Evolutionary conservation across 1,284 basidiomycete genomes (phyloP).

Genomic region (Rhodotorula sp.): DNA sequence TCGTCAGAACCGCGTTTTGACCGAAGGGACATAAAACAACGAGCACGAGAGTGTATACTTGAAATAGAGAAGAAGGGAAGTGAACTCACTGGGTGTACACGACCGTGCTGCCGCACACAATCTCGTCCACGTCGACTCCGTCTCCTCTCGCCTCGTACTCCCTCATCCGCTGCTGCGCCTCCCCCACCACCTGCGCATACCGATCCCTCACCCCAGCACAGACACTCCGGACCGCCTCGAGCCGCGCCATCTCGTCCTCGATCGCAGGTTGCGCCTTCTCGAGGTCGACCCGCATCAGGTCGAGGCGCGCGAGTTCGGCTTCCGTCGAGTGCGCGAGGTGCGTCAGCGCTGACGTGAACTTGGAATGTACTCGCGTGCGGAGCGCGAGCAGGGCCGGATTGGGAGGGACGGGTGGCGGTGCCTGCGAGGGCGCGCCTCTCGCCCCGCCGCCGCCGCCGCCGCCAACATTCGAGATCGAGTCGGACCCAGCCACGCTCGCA

Average conservation of each 20-base stretch:
- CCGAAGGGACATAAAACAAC: background rate
- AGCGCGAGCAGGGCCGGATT: slow-evolving; percentile 73
- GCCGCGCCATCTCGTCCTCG: slow-evolving; percentile 89
- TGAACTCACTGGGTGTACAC: slow-evolving; percentile 87
- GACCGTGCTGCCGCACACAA: slow-evolving; percentile 90
- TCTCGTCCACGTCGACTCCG: slow-evolving; percentile 78
- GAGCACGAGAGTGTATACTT: no score
- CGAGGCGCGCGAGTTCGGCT: slow-evolving; percentile 68
- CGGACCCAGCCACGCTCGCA: slow-evolving; percentile 14
- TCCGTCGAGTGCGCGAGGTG: slow-evolving; percentile 60
- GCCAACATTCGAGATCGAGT: slow-evolving; percentile 37
- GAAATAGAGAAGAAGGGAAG: background rate
- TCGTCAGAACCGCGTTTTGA: background rate
- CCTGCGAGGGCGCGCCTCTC: background rate
- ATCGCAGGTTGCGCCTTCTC: slow-evolving; percentile 87
- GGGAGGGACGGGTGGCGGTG: slow-evolving; percentile 67
- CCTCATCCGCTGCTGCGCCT: slow-evolving; percentile 65
- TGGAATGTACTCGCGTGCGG: slow-evolving; percentile 76
- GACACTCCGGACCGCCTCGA: slow-evolving; percentile 91
- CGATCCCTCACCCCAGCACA: slow-evolving; percentile 74
- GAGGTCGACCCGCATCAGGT: slow-evolving; percentile 77
- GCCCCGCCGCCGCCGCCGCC: slow-evolving; percentile 20
- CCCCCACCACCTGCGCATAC: slow-evolving; percentile 62
- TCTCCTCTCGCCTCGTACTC: slow-evolving; percentile 72
- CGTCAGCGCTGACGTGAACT: slow-evolving; percentile 67